Base-by-base conservation (phyloP, 495 filamentous ascomycete species). In the Aspergillus avenaceus region DNA sequence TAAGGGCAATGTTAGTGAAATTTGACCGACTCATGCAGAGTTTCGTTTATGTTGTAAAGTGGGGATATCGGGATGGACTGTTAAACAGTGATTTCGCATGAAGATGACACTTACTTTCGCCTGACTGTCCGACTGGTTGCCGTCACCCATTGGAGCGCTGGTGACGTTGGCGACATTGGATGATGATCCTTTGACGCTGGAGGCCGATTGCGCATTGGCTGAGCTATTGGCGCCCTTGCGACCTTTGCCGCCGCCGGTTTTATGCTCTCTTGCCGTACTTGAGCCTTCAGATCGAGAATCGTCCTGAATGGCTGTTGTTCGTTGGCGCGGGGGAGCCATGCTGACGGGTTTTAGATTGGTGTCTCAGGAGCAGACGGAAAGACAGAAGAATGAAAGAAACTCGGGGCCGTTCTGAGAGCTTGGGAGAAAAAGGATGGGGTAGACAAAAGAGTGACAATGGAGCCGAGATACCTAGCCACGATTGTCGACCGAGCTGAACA, bases 211-310 rank as follows among this genome's bases (percentile, higher is more conserved):
- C 21, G 11, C 44, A 3, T 49, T 37, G 18, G 25, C 29, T 0
- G 44, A 46, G 8, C 29, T 50, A 53, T 42, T 57, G 2, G 56
- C 64, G 5, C 58, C 47, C 55, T 71, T 74, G 13, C 70, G 63
- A 34, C 61, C 63, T 53, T 70, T 74, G 3, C 50, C 50, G 11
- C 60, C 53, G 12, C 66, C 57, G 9, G 56, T 49, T 43, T 63
- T 70, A 44, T 69, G 69, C 53, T 79, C 75, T 61, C 70, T 71
- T 14, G 75, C 72, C 46, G 69, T 69, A 48, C 76, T 79, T 19
- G 76, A 79, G 24, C 74, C 72, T 65, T 81, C 77, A 18, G 76
- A 79, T 32, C 76, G 65, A 32, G 77, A 79, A 60, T 81, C 77
- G 43, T 81, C 77, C 23, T 68, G 60, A 41, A 66, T 53, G 13